These are phyloP conservation scores for Bothriochloa decipiens DNA, from an alignment of 176 grass and related monocot species.

Conservation along the genomic window DNA sequence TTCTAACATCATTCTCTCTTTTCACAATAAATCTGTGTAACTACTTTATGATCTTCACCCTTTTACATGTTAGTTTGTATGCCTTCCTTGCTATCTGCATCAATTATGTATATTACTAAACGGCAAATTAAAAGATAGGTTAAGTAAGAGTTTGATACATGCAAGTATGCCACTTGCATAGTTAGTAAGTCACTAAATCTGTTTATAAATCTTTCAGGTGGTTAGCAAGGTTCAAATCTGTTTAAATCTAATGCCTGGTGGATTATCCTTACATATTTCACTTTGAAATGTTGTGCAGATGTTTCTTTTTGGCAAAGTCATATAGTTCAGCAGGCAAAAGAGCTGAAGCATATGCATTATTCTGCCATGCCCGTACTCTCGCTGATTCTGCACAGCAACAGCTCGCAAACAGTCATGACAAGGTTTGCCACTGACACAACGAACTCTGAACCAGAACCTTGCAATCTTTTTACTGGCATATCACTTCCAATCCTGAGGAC, in stretches of 20 bases:
- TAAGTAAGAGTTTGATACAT: constrained; percentile 20
- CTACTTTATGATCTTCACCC: background rate
- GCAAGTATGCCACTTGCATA: constrained; percentile 1
- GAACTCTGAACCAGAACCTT: background rate
- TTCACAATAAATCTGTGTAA: background rate
- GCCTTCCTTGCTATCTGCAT: background rate
- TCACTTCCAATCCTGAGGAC: background rate
- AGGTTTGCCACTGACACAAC: constrained; percentile 49
- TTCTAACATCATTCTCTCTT: background rate
- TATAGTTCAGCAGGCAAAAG: constrained; percentile 96
- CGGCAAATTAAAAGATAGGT: background rate
- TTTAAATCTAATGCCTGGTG: background rate
- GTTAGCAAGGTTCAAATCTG: constrained; percentile 14
- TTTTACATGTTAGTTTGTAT: background rate
- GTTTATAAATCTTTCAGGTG: background rate
- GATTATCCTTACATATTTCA: constrained; percentile 30
- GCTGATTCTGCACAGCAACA: constrained; percentile 62
- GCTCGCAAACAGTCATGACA: constrained; percentile 60
- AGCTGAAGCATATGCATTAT: constrained; percentile 86
- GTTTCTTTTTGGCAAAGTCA: constrained; percentile 95
- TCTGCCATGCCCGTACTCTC: constrained; percentile 76
- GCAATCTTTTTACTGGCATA: background rate
- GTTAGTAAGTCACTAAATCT: constrained; percentile 4
- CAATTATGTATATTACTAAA: background rate
- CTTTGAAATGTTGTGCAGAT: constrained; percentile 59